Conservation (phyloP, 257 asterid species). For the Primulina huaijiensis region DNA sequence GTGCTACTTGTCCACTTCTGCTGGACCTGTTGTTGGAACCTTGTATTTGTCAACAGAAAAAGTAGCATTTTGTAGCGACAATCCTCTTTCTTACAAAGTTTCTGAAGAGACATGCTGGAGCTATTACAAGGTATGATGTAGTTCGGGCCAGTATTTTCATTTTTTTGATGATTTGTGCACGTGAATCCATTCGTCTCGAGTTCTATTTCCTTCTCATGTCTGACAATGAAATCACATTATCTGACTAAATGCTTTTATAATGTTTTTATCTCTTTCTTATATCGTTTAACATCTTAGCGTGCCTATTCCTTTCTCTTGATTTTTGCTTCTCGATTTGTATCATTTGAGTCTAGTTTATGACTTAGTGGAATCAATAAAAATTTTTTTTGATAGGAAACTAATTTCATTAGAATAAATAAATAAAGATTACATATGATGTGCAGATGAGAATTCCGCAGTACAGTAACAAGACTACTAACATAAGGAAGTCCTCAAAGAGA, state of each 20-base stretch:
- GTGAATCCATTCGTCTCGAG: too few relatives aligned
- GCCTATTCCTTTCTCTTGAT: background rate
- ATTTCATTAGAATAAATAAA: too few relatives aligned
- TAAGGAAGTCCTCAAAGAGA: too few relatives aligned
- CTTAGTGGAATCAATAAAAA: too few relatives aligned
- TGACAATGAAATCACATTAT: background rate
- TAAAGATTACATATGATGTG: too few relatives aligned
- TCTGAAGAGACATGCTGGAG: constrained; percentile 67
- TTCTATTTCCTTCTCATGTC: too few relatives aligned
- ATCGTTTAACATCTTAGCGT: background rate
- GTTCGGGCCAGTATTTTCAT: background rate
- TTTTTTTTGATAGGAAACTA: too few relatives aligned
- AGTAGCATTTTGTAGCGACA: constrained; percentile 88
- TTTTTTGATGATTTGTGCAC: constrained; percentile 8
- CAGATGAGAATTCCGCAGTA: too few relatives aligned
- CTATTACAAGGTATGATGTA: constrained; percentile 74
- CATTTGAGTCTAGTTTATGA: background rate
- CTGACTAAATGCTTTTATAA: background rate
- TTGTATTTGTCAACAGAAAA: constrained; percentile 74
- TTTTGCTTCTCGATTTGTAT: constrained; percentile 4
- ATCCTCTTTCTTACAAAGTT: constrained; percentile 73
- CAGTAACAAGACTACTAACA: too few relatives aligned
- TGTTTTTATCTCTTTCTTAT: background rate
- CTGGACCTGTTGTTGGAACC: constrained; percentile 88
- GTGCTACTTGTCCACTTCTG: constrained; percentile 91